Percentiles rank a stretch among this genome's conserved stretches.
phyloP scores from a whole-genome alignment of 768 basidiomycete species.

The Naganishia onofrii region DNA sequence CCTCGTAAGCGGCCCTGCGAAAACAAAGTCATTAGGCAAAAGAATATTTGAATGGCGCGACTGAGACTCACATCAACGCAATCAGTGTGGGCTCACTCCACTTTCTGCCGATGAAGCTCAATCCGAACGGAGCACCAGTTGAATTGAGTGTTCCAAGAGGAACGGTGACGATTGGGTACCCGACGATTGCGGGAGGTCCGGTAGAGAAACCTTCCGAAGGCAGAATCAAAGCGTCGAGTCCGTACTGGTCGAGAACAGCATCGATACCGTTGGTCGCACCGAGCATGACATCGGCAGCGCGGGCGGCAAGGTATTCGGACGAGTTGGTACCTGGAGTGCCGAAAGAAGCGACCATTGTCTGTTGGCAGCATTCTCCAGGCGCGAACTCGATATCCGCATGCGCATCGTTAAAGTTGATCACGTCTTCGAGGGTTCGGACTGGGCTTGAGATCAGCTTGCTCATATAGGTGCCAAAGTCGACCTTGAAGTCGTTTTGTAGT shows the following conservation, averaged over 20 bases:
- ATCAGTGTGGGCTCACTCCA: constrained; percentile 34
- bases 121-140: constrained; percentile 38
- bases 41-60: not conserved
- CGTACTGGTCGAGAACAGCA: constrained; percentile 35
- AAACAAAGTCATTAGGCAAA: not conserved
- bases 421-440: constrained; percentile 29
- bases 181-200: constrained; percentile 32
- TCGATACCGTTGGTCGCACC: constrained; percentile 36
- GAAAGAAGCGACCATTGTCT: constrained; percentile 35
- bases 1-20: not conserved
- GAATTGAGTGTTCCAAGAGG: constrained; percentile 35
- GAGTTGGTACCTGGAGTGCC: constrained; percentile 34
- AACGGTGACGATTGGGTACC: constrained; percentile 39
- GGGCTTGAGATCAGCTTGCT: constrained; percentile 25
- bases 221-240: constrained; percentile 40
- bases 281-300: constrained; percentile 31
- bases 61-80: constrained; percentile 28
- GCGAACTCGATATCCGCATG: constrained; percentile 40
- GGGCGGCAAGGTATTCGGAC: constrained; percentile 33
- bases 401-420: constrained; percentile 42
- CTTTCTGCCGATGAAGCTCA: constrained; percentile 37
- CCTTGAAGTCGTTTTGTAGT: constrained; percentile 37
- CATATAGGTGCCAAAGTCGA: constrained; percentile 40
- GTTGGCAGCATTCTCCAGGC: constrained; percentile 43
- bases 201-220: constrained; percentile 37